phyloP scores from a whole-genome alignment of 106 monocot species.

The Platanthera guangdongensis region DNA sequence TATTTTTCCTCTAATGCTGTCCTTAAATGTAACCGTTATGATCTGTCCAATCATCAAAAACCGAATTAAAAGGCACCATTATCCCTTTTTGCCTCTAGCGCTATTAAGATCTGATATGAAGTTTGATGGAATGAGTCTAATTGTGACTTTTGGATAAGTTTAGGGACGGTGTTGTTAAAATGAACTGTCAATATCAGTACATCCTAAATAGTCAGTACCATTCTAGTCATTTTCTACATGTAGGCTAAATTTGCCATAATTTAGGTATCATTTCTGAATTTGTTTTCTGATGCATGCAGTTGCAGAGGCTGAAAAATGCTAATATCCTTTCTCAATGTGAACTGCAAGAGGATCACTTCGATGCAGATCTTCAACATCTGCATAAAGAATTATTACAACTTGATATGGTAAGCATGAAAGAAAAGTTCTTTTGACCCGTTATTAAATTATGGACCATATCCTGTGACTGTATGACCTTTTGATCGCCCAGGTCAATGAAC shows the following conservation, averaged over 20 bases:
- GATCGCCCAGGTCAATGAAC: constrained; percentile 61
- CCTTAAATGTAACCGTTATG: no score
- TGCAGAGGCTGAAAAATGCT: constrained; percentile 71
- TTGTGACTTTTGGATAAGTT: no score
- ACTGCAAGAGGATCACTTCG: constrained; percentile 26
- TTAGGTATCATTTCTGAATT: not conserved
- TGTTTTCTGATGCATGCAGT: constrained; percentile 33
- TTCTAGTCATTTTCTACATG: no score
- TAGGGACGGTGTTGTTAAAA: no score
- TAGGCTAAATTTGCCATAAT: not conserved
- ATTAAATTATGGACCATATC: not conserved
- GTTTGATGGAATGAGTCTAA: no score
- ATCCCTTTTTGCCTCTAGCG: no score
- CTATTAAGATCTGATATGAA: no score
- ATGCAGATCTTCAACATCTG: constrained; percentile 54
- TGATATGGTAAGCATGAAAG: constrained; percentile 42
- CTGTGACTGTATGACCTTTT: not conserved
- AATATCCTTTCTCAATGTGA: constrained; percentile 49
- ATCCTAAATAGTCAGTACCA: no score
- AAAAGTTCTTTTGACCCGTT: not conserved
- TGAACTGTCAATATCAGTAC: no score
- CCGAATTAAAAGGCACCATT: no score
- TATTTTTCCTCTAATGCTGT: no score
- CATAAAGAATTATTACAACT: constrained; percentile 62
- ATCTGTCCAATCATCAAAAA: no score